Evolutionary conservation across 306 rosid species (phyloP), one percentile per base, ranked within the genome.

Genomic region (Rosa multiflora): DNA sequence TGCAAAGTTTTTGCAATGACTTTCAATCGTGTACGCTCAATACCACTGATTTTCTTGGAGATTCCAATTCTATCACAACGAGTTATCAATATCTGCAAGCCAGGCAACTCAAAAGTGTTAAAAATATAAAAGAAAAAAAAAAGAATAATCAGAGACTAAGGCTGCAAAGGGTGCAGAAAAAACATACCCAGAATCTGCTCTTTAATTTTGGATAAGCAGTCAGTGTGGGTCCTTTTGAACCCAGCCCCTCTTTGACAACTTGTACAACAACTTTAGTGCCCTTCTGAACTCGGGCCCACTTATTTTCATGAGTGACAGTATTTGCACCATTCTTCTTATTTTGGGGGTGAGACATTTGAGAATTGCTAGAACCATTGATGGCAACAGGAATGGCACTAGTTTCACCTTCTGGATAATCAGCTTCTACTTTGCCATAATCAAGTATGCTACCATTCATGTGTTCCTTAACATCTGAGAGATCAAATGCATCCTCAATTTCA

Each of bases 141-240:
- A 72, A 47, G 74, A 21, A 73, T 5, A 2, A 17, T 37, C 44
- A 55, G 51, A 55, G 7, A 44, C 20, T 10, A 59, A 18, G 47
- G 72, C 40, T 67, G 26, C 11, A 35, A 47, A 58, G 53, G 79
- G 40, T 73, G 58, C 75, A 74, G 70, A 70, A 66, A 44, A 52
- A 42, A 80, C 84, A 72, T 89, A 95, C 98, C 99, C 98, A 95
- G 93, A 95, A 95, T 90, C 99, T 89, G 87, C 99, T 93, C 87
- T 86, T 88, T 82, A 95, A 84, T 84, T 81, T 89, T 72, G 99
- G 98, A 82, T 87, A 89, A 75, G 99, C 91, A 62, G 99, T 91
- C 74, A 95, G 78, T 35, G 86, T 88, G 42, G 99, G 99, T 77
- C 99, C 94, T 84, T 95, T 93, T 37, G 96, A 82, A 81, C 99